These are phyloP conservation scores for Colletotrichum aenigma DNA, from an alignment of 2,329 filamentous ascomycete species.

Conservation along the genomic window DNA sequence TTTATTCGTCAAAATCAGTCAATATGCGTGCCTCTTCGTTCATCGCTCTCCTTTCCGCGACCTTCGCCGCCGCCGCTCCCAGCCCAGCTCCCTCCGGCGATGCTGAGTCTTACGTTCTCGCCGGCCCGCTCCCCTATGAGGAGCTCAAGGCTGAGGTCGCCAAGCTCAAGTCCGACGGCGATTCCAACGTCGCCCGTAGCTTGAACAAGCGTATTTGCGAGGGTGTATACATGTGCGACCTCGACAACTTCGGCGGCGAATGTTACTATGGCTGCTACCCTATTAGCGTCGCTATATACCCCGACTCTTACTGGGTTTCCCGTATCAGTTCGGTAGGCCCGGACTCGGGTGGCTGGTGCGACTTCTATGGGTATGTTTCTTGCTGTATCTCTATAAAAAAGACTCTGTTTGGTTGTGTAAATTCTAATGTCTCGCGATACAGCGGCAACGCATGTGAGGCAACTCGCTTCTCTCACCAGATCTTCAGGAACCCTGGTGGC, in stretches of 20 bases:
- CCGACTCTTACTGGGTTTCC: neutral
- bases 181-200: neutral
- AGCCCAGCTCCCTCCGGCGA: neutral
- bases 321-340: neutral
- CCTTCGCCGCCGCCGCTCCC: neutral
- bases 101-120: neutral
- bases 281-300: neutral
- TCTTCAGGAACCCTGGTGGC: neutral
- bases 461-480: neutral
- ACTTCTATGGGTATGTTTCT: neutral
- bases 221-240: neutral
- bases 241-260: neutral
- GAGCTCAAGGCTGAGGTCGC: neutral
- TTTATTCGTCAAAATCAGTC: neutral
- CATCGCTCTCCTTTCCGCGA: neutral
- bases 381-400: neutral
- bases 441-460: neutral
- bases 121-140: neutral
- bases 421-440: rapidly evolving
- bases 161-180: neutral
- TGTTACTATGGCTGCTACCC: neutral
- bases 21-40: neutral
- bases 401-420: rapidly evolving
- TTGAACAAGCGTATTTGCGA: neutral
- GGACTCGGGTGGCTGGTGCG: neutral